These are phyloP conservation scores for Hibiscus tridactylites DNA, from an alignment of 345 rosid genomes.

Conservation along the genomic window DNA sequence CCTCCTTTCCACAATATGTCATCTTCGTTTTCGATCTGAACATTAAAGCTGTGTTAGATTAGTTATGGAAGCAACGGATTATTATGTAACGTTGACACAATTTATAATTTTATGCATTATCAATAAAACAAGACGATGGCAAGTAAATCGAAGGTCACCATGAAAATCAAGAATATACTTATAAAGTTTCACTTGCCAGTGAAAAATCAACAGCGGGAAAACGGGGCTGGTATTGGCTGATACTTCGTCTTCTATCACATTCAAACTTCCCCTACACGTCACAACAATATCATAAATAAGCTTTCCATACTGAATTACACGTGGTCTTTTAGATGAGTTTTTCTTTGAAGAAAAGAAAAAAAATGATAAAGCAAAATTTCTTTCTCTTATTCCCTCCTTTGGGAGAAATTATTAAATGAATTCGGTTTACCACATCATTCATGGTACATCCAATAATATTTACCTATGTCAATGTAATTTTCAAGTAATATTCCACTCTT, in stretches of 20 bases:
- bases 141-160: no score
- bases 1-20: conserved; percentile 52
- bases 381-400: background rate
- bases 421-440: no score
- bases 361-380: background rate
- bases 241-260: conserved; percentile 63
- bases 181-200: conserved; percentile 27
- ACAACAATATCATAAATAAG: background rate
- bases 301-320: background rate
- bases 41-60: background rate
- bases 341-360: background rate
- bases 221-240: conserved; percentile 40
- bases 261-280: conserved; percentile 59
- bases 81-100: no score
- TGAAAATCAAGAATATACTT: no score
- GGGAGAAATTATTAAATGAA: no score
- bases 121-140: no score
- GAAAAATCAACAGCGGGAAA: conserved; percentile 75
- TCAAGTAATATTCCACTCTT: no score
- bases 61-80: no score
- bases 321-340: background rate
- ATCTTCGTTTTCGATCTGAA: conserved; percentile 62
- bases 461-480: no score
- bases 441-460: no score
- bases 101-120: no score